These are phyloP conservation scores for Aureobasidium sp. DNA, from an alignment of 2,329 filamentous ascomycete genomes.

Conservation along the genomic window DNA sequence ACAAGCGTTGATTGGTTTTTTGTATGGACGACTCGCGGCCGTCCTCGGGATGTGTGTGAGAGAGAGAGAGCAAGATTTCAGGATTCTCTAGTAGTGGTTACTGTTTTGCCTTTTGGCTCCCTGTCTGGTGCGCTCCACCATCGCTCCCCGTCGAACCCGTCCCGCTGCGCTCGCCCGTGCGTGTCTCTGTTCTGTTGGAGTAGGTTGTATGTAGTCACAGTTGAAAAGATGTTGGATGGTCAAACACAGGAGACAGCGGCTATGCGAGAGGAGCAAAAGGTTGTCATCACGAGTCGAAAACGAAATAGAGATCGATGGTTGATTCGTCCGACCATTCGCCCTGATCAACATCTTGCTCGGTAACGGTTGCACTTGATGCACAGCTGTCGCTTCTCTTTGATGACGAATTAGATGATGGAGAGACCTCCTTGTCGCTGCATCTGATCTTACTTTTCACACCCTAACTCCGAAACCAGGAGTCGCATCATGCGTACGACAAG, in stretches of 20 bases:
- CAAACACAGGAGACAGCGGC: slow-evolving; percentile 3
- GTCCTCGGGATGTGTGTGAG: not conserved
- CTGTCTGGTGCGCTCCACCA: slow-evolving; percentile 10
- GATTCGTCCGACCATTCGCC: not conserved
- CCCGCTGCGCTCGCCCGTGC: slow-evolving; percentile 9
- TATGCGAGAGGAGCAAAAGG: not conserved
- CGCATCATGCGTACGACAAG: not conserved
- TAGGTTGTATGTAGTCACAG: not conserved
- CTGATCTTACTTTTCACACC: slow-evolving; percentile 6
- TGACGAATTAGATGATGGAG: slow-evolving; percentile 12
- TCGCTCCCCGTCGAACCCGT: slow-evolving; percentile 1
- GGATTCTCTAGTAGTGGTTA: not conserved
- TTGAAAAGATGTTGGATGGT: not conserved
- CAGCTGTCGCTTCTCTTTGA: slow-evolving; percentile 6
- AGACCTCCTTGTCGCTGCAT: slow-evolving; percentile 13
- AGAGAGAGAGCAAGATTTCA: slow-evolving; percentile 6
- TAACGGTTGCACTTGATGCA: slow-evolving; percentile 10
- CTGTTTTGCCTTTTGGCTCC: not conserved
- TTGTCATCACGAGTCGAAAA: slow-evolving; percentile 5
- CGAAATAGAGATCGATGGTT: not conserved
- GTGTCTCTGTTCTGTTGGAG: not conserved
- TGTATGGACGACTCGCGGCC: slow-evolving; percentile 4
- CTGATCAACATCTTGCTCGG: not conserved
- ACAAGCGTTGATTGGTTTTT: slow-evolving; percentile 10
- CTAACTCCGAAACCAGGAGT: not conserved